phyloP scores from a whole-genome alignment of 2,329 filamentous ascomycete species.

The Penicillium polonicum region DNA sequence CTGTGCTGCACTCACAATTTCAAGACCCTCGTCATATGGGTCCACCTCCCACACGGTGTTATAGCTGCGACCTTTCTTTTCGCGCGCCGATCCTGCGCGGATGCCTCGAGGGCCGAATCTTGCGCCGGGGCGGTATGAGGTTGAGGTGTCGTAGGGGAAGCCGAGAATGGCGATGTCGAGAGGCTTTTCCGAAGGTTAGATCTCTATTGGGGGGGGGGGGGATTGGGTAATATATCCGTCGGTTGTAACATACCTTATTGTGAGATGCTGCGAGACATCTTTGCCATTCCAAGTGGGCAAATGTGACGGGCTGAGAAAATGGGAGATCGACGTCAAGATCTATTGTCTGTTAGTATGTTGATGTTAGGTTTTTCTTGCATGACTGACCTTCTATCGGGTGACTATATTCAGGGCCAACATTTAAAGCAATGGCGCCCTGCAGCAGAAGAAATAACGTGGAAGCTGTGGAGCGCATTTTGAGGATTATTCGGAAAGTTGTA shows the following conservation, averaged over 20 bases:
- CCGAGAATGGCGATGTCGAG: slow-evolving; percentile 35
- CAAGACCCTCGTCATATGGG: slow-evolving; percentile 24
- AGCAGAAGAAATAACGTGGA: background rate
- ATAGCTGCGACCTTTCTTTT: slow-evolving; percentile 32
- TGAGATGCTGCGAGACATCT: slow-evolving; percentile 27
- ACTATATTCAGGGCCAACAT: slow-evolving; percentile 24
- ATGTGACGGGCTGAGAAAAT: slow-evolving; percentile 32
- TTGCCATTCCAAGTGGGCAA: slow-evolving; percentile 30
- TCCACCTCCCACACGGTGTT: slow-evolving; percentile 30
- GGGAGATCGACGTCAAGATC: slow-evolving; percentile 32
- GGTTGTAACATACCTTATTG: background rate
- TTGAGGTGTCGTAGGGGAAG: slow-evolving; percentile 36
- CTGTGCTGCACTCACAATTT: slow-evolving; percentile 12
- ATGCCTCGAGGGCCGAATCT: slow-evolving; percentile 35
- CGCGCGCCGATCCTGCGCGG: slow-evolving; percentile 29
- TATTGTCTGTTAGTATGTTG: background rate
- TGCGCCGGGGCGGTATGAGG: slow-evolving; percentile 33
- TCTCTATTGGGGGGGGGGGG: too few species aligned
- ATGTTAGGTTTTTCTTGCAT: background rate
- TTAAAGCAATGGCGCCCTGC: slow-evolving; percentile 8
- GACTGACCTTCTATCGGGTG: slow-evolving; percentile 23
- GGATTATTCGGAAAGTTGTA: background rate
- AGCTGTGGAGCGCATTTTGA: background rate
- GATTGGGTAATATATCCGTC: background rate
- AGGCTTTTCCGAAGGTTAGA: slow-evolving; percentile 4